Evolutionary conservation across 345 rosid genomes (phyloP).

Genomic region (Salix udensis): DNA sequence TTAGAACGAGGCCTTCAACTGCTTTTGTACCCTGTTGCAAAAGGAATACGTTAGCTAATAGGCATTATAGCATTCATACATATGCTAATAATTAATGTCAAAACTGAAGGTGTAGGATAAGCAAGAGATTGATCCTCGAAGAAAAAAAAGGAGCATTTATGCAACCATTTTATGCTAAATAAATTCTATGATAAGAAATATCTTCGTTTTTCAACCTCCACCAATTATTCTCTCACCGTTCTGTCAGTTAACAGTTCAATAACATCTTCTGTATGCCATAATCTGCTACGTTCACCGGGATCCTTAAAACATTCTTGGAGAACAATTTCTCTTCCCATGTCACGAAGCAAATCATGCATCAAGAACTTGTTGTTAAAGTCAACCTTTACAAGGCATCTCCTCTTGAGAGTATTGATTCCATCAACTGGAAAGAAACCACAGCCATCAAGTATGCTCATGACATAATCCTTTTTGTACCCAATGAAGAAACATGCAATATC

Average conservation of each 20-base stretch:
- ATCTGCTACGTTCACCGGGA: constrained; percentile 21
- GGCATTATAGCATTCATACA: background rate
- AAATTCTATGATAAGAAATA: no score
- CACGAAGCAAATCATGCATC: constrained; percentile 24
- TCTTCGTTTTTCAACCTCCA: no score
- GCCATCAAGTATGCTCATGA: constrained; percentile 13
- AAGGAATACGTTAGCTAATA: background rate
- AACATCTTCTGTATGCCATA: constrained; percentile 26
- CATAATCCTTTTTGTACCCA: constrained; percentile 2
- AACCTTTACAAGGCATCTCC: constrained; percentile 8
- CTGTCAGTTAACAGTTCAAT: background rate
- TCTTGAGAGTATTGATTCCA: constrained; percentile 8
- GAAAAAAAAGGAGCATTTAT: no score
- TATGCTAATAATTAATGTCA: no score
- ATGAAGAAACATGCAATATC: constrained; percentile 30
- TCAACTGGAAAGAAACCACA: constrained; percentile 7
- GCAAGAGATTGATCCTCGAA: no score
- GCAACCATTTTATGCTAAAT: no score
- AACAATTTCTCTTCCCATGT: constrained; percentile 29
- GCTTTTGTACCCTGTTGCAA: constrained; percentile 20
- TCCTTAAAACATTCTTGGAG: background rate
- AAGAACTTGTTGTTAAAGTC: background rate
- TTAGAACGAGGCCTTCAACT: constrained; percentile 20
- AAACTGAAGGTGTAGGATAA: no score
- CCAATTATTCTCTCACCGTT: constrained; percentile 6